Percentiles rank a stretch among this genome's conserved stretches.
Conservation (phyloP, 345 rosid species). For the Tarenaya hassleriana region DNA sequence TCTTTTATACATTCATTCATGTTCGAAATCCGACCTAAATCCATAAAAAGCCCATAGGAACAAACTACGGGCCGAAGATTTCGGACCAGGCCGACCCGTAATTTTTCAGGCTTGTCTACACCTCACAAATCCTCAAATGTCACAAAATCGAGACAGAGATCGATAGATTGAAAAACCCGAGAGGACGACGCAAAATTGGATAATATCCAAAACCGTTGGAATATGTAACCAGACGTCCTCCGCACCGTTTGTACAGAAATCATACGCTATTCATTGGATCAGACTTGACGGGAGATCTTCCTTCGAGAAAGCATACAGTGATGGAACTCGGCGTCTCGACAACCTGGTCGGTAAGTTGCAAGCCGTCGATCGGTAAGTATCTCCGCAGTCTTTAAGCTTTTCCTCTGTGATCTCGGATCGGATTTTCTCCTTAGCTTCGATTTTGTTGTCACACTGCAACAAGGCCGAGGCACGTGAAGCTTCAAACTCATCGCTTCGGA, state of each 20-base stretch:
- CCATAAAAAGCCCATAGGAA: too few species aligned
- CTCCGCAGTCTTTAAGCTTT: background rate
- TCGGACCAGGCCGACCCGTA: too few species aligned
- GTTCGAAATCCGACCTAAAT: too few species aligned
- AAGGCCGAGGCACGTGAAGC: slow-evolving; percentile 48
- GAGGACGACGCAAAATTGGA: too few species aligned
- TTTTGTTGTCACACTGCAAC: slow-evolving; percentile 37
- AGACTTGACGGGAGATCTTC: slow-evolving; percentile 41
- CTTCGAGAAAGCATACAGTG: slow-evolving; percentile 45
- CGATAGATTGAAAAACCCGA: background rate
- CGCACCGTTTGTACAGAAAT: slow-evolving; percentile 39
- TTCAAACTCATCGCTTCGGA: slow-evolving; percentile 55
- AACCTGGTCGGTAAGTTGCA: slow-evolving; percentile 44
- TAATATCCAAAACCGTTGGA: too few species aligned
- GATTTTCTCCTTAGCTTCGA: slow-evolving; percentile 11
- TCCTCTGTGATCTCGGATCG: slow-evolving; percentile 7
- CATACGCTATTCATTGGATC: slow-evolving; percentile 62
- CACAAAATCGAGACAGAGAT: background rate
- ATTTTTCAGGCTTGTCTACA: too few species aligned
- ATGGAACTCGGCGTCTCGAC: slow-evolving; percentile 46
- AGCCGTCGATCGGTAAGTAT: slow-evolving; percentile 41
- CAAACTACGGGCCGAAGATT: too few species aligned
- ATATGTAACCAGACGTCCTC: background rate
- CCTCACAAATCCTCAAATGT: too few species aligned
- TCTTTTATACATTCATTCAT: too few species aligned